Evolutionary conservation across 1,284 basidiomycete species (phyloP), one percentile per base, ranked within the genome.

Genomic region (Cutaneotrichosporon daszewskae): DNA sequence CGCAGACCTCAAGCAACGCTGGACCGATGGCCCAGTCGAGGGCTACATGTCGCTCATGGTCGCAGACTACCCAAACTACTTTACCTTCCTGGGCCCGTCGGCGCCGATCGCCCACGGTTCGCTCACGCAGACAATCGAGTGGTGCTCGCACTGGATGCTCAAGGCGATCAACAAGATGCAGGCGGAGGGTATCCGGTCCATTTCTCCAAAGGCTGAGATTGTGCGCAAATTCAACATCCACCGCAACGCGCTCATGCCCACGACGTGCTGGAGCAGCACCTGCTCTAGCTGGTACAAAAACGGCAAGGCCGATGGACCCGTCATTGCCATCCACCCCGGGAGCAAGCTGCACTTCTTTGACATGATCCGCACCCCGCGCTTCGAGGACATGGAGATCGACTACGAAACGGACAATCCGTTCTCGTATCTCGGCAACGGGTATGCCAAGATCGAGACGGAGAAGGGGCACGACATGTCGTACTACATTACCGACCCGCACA

Each of bases 141-240:
- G 48, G 27, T 40, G 38, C 45, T 33, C 45, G 27, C 37, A 43
- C 37, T 45, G 27, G 27, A 40, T 43, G 40, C 36, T 49, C 13
- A 45, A 58, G 28, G 38, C 45, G 12, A 39, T 60, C 31, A 31
- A 40, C 36, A 58, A 58, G 46, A 58, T 58, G 54, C 56, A 54
- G 40, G 44, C 17, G 18, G 58, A 60, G 35, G 34, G 48, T 24
- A 46, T 58, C 37, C 47, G 32, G 22, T 47, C 47, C 16, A 62
- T 66, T 44, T 29, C 54, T n/a, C 57, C 55, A n/a, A 58, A 34
- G 9, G 47, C 43, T 4, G 49, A 53, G 14, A 56, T 60, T 1
- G 52, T 58, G n/a, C 44, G 56, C 17, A 59, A 68, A 47, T 63
- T 54, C 55, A 51, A 58, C 56, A 56, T 54, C 32, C 61, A 64